Percentiles rank a stretch among this genome's conserved stretches.
These are phyloP conservation scores for Cylindrotheca fusiformis DNA, from an alignment of 108 stramenopile species.

Conservation along the genomic window DNA sequence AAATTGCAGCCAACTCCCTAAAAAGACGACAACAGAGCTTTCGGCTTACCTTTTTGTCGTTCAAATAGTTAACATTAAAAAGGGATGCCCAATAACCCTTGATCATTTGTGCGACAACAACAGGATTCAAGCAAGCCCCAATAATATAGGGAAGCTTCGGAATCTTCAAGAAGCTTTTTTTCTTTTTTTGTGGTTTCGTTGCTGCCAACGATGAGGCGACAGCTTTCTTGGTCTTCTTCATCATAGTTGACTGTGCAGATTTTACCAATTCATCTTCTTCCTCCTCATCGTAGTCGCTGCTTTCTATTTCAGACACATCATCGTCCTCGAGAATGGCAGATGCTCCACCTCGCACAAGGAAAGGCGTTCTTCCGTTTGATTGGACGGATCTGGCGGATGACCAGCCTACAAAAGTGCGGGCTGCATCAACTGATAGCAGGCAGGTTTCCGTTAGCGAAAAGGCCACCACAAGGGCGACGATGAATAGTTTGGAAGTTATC, in stretches of 20 bases:
- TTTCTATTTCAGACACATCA: slow-evolving; percentile 39
- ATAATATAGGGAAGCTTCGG: slow-evolving; percentile 75
- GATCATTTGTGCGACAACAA: slow-evolving; percentile 69
- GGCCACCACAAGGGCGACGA: too few relatives aligned
- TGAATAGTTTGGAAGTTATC: too few relatives aligned
- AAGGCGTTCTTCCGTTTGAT: too few relatives aligned
- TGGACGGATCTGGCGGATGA: slow-evolving; percentile 1
- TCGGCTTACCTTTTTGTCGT: slow-evolving; percentile 50
- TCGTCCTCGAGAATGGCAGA: slow-evolving; percentile 19
- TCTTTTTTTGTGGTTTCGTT: slow-evolving; percentile 27
- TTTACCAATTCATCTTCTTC: slow-evolving; percentile 53
- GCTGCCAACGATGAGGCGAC: slow-evolving; percentile 15
- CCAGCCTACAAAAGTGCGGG: slow-evolving; percentile 2
- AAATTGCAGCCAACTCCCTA: too few relatives aligned
- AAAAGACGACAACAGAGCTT: too few relatives aligned
- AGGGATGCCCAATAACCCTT: slow-evolving; percentile 68
- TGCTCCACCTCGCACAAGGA: background rate
- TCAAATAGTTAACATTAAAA: slow-evolving; percentile 64
- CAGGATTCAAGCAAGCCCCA: slow-evolving; percentile 76
- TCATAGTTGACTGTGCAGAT: background rate
- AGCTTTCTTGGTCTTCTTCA: slow-evolving; percentile 34
- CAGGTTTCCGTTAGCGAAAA: too few relatives aligned
- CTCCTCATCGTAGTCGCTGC: slow-evolving; percentile 44
- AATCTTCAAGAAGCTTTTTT: slow-evolving; percentile 18
- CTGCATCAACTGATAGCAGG: too few relatives aligned